A percentile compares a stretch with the other conserved stretches of the same genome.
These are phyloP conservation scores for Aspergillus novofumigatus DNA, from an alignment of 2,329 filamentous ascomycete genomes.

Conservation along the genomic window DNA sequence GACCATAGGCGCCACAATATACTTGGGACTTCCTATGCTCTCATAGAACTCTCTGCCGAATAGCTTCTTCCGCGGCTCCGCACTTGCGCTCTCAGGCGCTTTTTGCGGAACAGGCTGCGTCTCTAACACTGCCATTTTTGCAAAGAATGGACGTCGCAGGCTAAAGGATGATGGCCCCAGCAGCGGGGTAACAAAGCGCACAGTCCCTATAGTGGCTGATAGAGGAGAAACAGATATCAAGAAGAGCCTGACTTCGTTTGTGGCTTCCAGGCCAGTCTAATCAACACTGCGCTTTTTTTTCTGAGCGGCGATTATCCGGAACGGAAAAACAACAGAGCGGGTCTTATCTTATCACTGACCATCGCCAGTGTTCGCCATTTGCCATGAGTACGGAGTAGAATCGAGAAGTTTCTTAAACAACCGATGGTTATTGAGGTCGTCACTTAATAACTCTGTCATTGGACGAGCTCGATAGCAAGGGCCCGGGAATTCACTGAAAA, in stretches of 20 bases:
- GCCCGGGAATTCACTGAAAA: not conserved
- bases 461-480: too few species aligned
- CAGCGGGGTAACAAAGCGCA: constrained; percentile 21
- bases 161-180: constrained; percentile 23
- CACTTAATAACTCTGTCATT: too few species aligned
- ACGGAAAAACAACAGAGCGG: constrained; percentile 20
- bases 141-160: constrained; percentile 4
- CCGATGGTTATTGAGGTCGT: not conserved
- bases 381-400: not conserved
- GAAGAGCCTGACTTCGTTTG: not conserved
- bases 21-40: constrained; percentile 86
- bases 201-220: constrained; percentile 29
- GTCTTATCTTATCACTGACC: constrained; percentile 26
- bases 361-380: not conserved
- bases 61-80: constrained; percentile 53
- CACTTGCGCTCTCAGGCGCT: constrained; percentile 13
- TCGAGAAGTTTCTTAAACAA: not conserved
- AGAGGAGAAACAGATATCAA: not conserved
- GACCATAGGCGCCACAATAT: constrained; percentile 93
- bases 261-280: not conserved
- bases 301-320: constrained; percentile 16
- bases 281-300: constrained; percentile 16
- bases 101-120: constrained; percentile 14
- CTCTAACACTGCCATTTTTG: constrained; percentile 27
- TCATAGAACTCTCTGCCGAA: constrained; percentile 89